These are phyloP conservation scores for Oxyria digyna DNA, from an alignment of 148 eudicot species.

Conservation along the genomic window DNA sequence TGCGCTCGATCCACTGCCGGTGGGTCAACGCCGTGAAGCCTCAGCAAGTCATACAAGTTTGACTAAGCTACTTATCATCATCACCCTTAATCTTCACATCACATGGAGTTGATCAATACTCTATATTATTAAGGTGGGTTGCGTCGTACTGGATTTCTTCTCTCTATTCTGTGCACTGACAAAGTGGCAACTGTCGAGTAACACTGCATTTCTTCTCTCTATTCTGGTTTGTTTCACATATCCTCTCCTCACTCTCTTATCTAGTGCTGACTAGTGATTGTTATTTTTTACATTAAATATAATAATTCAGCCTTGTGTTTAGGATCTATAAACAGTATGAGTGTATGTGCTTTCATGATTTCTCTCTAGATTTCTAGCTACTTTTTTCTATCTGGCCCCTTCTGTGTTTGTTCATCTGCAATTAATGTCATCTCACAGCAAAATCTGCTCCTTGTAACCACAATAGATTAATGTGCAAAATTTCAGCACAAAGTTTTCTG, in stretches of 20 bases:
- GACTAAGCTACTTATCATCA: not conserved
- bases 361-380: too few species aligned
- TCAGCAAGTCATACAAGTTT: slow-evolving; percentile 9
- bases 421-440: not conserved
- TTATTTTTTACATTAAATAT: not conserved
- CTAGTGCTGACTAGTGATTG: not conserved
- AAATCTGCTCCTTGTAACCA: not conserved
- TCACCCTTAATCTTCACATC: not conserved
- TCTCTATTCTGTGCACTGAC: slow-evolving; percentile 9
- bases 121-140: not conserved
- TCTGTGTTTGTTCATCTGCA: slow-evolving; percentile 4
- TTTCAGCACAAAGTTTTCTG: not conserved
- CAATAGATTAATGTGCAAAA: not conserved
- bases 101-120: not conserved
- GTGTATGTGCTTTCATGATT: not conserved
- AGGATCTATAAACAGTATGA: not conserved
- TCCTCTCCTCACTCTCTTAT: slow-evolving; percentile 4
- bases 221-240: not conserved
- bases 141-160: not conserved
- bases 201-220: not conserved
- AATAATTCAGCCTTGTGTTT: not conserved
- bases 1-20: slow-evolving; percentile 6
- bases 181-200: not conserved
- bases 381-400: not conserved
- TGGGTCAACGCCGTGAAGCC: slow-evolving; percentile 13